Evolutionary conservation across 805 yeast genomes (phyloP).

Genomic region (Barnettozyma californica): DNA sequence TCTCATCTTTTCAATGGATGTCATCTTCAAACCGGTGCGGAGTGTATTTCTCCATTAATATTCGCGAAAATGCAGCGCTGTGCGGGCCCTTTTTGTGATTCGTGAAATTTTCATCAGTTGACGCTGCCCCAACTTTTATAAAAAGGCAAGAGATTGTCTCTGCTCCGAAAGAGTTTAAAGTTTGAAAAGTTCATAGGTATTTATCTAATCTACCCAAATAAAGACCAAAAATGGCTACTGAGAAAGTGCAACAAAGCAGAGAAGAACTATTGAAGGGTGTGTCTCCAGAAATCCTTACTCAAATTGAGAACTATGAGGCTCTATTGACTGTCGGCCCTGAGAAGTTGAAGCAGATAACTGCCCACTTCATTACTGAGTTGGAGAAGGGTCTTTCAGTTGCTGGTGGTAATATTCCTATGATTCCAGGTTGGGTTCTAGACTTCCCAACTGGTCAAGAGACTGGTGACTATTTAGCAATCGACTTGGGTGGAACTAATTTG

Average conservation of each 20-base stretch:
- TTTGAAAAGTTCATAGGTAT: neutral
- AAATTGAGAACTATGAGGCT: slow-evolving; percentile 52
- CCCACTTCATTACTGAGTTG: slow-evolving; percentile 74
- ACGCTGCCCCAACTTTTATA: neutral
- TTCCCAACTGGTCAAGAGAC: slow-evolving; percentile 88
- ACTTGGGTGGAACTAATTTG: slow-evolving; percentile 95
- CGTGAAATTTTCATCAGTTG: neutral
- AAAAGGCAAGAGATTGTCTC: neutral
- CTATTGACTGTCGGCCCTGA: slow-evolving; percentile 58
- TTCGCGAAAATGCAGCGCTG: neutral
- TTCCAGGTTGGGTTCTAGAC: slow-evolving; percentile 94
- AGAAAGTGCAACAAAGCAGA: slow-evolving; percentile 10
- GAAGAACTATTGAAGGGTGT: slow-evolving; percentile 39
- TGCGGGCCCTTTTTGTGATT: neutral
- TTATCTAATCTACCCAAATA: neutral
- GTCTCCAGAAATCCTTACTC: slow-evolving; percentile 53
- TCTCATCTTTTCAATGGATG: too few species aligned
- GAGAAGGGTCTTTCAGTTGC: slow-evolving; percentile 69
- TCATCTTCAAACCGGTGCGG: neutral
- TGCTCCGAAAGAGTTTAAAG: neutral
- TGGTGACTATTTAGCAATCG: slow-evolving; percentile 89
- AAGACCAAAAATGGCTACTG: neutral
- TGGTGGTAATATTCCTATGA: slow-evolving; percentile 94
- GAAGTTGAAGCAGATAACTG: slow-evolving; percentile 59
- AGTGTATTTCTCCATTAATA: neutral